Base-by-base conservation (phyloP, 2,329 filamentous ascomycete species). In the Trichoderma pleuroti region DNA sequence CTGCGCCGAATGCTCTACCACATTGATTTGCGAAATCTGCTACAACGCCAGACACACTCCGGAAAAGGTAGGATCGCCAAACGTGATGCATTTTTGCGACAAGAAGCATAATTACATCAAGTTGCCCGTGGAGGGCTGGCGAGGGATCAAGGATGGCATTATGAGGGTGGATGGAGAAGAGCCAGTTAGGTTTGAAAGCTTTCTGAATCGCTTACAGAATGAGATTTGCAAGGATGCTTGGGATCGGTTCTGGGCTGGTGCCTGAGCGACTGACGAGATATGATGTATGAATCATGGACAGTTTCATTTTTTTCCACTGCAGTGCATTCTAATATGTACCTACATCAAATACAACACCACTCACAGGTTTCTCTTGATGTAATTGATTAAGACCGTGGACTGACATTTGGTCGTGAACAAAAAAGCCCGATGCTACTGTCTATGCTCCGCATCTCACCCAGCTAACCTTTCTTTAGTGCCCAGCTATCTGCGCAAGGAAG, bases 1-100 rank as follows among this genome's bases (percentile, higher is more conserved):
- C 21, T 77, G 75, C 63, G 28, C 74, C 49, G 71, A 72, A 16
- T 76, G 76, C 61, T 73, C 68, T 9, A 70, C 73, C 16, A 67
- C 69, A 14, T 61, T 75, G 46, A 52, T 77, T 7, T 77, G 76
- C 60, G 70, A 75, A n/a, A 42, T 60, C 16, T 77, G 76, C 54
- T 71, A 74, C 66, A 56, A 72, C 12, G 70, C 73, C 28, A 36
- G 71, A 42, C 10, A 61, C 42, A 21, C 71, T 70, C 28, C 65
- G 14, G 14, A 73, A 69, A 28, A 67, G 71, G 64, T 24, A 36
- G 54, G 56, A 32, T 32, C 59, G 34, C 14, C 16, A 42, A 14
- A 71, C 67, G 68, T 56, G 42, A 21, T 42, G 64, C 65, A 32
- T 6, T 72, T 72, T 36, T 76, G 74, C 39, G 74, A 72, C 10